Base-by-base conservation (phyloP, 495 filamentous ascomycete species). In the Symbiotaphrina buchneri region DNA sequence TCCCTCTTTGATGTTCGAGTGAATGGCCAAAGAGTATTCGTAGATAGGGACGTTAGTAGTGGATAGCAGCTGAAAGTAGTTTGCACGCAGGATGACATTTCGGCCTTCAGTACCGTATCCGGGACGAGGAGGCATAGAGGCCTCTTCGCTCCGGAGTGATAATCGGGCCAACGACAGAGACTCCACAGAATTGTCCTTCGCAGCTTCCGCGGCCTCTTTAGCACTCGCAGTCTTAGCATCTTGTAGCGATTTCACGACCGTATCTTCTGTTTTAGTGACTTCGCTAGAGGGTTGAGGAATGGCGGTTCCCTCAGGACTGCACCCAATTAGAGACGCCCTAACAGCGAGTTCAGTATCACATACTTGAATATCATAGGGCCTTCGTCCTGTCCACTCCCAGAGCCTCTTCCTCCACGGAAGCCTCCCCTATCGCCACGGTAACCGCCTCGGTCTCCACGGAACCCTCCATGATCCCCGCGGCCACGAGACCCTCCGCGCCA, bases 71-170 rank as follows among this genome's bases (percentile, higher is more conserved):
- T 44, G 24, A 34, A 65, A 54, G 37, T 58, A 61, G 32, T 66
- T 63, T 1, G 59, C 47, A 10, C 58, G 47, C 1, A 65, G 41
- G 1, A 47, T 32, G 14, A 57, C 46, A 1, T 22, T 0, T 10
- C 18, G 27, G 10, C 61, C 61, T 15, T 35, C n/a, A 1, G 41
- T 54, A 4, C 55, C 61, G 41, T 57, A 66, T 1, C 45, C 51
- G 6, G 53, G 55, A 2, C 59, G 52, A 0, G 39, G 40, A 11
- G 53, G 52, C 13, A 54, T 33, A 10, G 20, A 11, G n/a, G 31
- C 30, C 1, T 6, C 20, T 13, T 34, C 31, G 5, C 20, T 24
- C 10, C n/a, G n/a, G n/a, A 34, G 6, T 15, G 19, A 27, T 4
- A 32, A 25, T 7, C 18, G 2, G 10, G n/a, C 26, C 2, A 34